These are phyloP conservation scores for Harringtonia lauricola DNA, from an alignment of 2,329 filamentous ascomycete species.

Conservation along the genomic window DNA sequence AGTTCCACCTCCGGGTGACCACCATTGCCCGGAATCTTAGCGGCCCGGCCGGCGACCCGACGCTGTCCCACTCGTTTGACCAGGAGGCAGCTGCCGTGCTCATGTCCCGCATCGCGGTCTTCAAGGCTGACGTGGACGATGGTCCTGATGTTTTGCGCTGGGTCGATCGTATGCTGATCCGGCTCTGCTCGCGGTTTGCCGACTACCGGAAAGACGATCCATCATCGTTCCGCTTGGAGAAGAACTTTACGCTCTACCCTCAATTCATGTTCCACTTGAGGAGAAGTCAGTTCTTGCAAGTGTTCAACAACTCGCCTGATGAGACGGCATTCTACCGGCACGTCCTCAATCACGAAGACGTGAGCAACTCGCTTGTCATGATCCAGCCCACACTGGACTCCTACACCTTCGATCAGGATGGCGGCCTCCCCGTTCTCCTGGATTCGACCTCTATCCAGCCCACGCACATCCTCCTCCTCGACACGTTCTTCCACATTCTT, in stretches of 20 bases:
- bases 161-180: conserved; percentile 97
- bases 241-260: conserved; percentile 97
- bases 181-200: conserved; percentile 89
- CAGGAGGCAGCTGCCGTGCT: conserved; percentile 95
- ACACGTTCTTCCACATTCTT: conserved; percentile 98
- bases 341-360: conserved; percentile 93
- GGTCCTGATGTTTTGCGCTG: conserved; percentile 96
- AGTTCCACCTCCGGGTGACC: conserved; percentile 92
- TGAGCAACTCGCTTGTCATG: conserved; percentile 95
- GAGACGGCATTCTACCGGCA: conserved; percentile 99
- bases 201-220: conserved; percentile 98
- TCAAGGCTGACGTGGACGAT: conserved; percentile 97
- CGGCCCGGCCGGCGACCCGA: conserved; percentile 86
- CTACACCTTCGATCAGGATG: conserved; percentile 94
- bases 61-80: conserved; percentile 93
- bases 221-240: conserved; percentile 90
- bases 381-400: conserved; percentile 96
- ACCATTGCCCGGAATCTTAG: conserved; percentile 87
- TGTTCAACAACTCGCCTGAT: conserved; percentile 98
- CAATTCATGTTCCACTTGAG: conserved; percentile 99
- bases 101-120: conserved; percentile 98
- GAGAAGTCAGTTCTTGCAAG: conserved; percentile 92
- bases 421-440: conserved; percentile 82
- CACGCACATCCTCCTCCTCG: conserved; percentile 83
- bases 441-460: conserved; percentile 95